Conservation (phyloP, 768 basidiomycete genomes). For the Suillus clintonianus region DNA sequence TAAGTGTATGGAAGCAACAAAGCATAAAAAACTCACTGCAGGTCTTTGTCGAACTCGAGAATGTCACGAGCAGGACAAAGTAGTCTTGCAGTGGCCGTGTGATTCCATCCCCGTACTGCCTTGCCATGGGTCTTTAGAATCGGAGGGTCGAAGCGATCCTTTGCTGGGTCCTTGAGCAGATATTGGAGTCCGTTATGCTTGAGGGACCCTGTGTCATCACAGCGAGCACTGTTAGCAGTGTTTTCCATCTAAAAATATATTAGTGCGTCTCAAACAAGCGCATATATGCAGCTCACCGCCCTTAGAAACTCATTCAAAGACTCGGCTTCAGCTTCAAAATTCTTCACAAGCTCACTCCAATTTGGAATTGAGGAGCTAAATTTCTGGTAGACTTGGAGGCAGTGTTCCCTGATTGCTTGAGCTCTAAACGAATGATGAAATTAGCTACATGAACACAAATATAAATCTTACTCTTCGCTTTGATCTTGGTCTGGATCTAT, state of each 20-base stretch:
- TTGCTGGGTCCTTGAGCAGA: not conserved
- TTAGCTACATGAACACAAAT: too few species aligned
- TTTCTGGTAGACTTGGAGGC: too few species aligned
- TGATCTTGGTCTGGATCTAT: not conserved
- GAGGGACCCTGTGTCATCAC: not conserved
- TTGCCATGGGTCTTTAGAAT: not conserved
- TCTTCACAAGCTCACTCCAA: too few species aligned
- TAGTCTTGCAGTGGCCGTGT: not conserved
- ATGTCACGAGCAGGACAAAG: not conserved
- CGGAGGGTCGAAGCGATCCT: conserved; percentile 1
- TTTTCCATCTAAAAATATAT: not conserved
- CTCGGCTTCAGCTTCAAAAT: not conserved
- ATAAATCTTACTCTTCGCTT: not conserved
- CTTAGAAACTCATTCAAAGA: not conserved
- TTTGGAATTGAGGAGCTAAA: too few species aligned
- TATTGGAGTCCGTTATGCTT: not conserved
- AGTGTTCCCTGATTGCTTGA: too few species aligned
- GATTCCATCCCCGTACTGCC: conserved; percentile 1
- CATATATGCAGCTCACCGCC: not conserved
- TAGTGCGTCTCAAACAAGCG: not conserved
- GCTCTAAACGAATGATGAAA: too few species aligned
- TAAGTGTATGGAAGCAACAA: not conserved
- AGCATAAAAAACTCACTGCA: not conserved
- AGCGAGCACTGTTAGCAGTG: not conserved
- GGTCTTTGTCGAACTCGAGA: not conserved